Conservation (phyloP, 805 yeast genomes). For the Suhomyces kilbournensis region DNA sequence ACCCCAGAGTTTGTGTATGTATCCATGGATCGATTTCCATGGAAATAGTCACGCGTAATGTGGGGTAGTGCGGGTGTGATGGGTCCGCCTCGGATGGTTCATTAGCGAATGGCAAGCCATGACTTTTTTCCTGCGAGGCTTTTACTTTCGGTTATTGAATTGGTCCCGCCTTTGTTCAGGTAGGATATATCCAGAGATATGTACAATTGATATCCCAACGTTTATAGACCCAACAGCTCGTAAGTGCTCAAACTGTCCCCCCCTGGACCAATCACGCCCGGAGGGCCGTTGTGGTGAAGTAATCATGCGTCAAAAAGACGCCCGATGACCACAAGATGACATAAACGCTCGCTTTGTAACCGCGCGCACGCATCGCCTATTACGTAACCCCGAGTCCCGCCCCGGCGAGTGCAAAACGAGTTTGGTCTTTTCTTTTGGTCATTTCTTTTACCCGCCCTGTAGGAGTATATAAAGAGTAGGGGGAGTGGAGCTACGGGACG, state of each 20-base stretch:
- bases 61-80: background rate
- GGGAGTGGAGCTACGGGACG: background rate
- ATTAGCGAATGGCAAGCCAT: background rate
- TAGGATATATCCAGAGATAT: background rate
- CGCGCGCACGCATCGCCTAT: background rate
- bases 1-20: background rate
- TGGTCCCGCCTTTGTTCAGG: background rate
- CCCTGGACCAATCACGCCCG: background rate
- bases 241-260: background rate
- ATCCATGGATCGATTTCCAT: background rate
- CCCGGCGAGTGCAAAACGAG: background rate
- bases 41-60: background rate
- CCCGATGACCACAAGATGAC: slow-evolving; percentile 2
- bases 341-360: background rate
- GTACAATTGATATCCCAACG: background rate
- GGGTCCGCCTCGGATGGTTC: background rate
- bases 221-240: background rate
- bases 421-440: background rate
- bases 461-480: background rate
- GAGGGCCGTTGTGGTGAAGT: background rate
- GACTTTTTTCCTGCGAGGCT: background rate
- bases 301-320: background rate
- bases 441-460: background rate
- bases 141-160: background rate
- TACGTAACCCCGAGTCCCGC: slow-evolving; percentile 1